Evolutionary conservation across 192 early-diverging fungal genomes (phyloP), one percentile per base, ranked within the genome.

Genomic region (Chytriomyces sp.): DNA sequence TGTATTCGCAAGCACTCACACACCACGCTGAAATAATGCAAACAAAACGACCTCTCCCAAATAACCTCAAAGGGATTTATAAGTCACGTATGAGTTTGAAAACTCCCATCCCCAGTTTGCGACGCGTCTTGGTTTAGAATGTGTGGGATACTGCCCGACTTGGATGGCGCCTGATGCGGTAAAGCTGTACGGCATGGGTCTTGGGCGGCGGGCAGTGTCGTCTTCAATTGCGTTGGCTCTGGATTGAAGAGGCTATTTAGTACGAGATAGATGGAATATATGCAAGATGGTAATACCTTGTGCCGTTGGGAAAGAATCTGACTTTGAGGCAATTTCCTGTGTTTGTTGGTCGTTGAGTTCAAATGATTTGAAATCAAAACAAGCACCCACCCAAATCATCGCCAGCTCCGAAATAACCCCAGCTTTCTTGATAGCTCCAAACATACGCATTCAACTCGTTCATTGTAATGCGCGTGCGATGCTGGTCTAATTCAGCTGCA

Each of bases 381-480:
- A 35, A 35, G 3, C 35, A 35, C 35, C 35, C 35, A 35, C 35
- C 35, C 35, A 35, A 35, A 35, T 35, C 35, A 35, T 35, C 35
- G 35, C 35, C 35, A 35, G 35, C 4, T 35, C 35, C 35, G 35
- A 35, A 35, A 35, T 35, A 35, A 35, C 35, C 28, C 35, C 35
- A 35, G 35, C 35, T 57, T n/a, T 20, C 53, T 13, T 57, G 53
- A 20, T 57, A 75, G 9, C 9, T 23, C 64, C 64, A 76, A 18
- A 57, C 65, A 59, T 76, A 76, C 65, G 45, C 64, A n/a, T 47
- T 48, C 64, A 76, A n/a, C 75, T 76, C 75, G 26, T 24, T 47
- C 62, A 26, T 47, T 20, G 75, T 76, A 5, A 76, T 61, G 7
- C 20, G n/a, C 4, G 7, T 10, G 8, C 75, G 20, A 50, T 28